Percentiles rank a stretch among this genome's conserved stretches.
These are phyloP conservation scores for Elongisporangium prolatum DNA, from an alignment of 352 stramenopile genomes.

Conservation along the genomic window DNA sequence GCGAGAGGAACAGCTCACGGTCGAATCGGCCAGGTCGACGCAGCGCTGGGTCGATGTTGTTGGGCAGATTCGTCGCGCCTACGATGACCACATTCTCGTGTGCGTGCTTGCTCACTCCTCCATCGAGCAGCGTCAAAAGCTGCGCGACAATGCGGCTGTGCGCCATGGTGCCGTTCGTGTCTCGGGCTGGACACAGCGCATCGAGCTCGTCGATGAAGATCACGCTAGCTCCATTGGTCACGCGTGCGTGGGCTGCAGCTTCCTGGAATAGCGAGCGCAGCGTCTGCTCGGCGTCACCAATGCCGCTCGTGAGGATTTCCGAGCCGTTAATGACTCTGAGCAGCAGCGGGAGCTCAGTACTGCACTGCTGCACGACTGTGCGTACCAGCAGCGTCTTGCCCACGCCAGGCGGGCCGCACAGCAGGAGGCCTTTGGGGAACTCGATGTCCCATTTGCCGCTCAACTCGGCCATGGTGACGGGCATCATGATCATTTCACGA, in stretches of 20 bases:
- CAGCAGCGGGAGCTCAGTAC: constrained; percentile 34
- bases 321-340: constrained; percentile 76
- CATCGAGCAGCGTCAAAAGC: constrained; percentile 94
- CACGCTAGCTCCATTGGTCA: constrained; percentile 35
- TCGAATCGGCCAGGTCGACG: constrained; percentile 78
- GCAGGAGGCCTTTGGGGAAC: constrained; percentile 64
- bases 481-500: constrained; percentile 69
- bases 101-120: constrained; percentile 14
- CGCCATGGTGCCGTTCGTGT: constrained; percentile 38
- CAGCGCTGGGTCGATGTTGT: constrained; percentile 86
- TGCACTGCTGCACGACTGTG: constrained; percentile 57
- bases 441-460: constrained; percentile 31
- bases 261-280: constrained; percentile 55
- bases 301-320: constrained; percentile 71
- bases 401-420: constrained; percentile 73
- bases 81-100: constrained; percentile 92
- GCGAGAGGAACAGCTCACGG: constrained; percentile 62
- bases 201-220: constrained; percentile 98
- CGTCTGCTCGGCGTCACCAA: constrained; percentile 64
- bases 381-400: constrained; percentile 81
- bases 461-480: constrained; percentile 31
- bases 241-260: constrained; percentile 20
- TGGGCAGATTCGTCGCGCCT: constrained; percentile 92
- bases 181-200: constrained; percentile 91
- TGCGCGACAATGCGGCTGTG: constrained; percentile 90